Percentiles rank a stretch among this genome's conserved stretches.
These are phyloP conservation scores for Canavalia gladiata DNA, from an alignment of 306 rosid genomes.

Conservation along the genomic window DNA sequence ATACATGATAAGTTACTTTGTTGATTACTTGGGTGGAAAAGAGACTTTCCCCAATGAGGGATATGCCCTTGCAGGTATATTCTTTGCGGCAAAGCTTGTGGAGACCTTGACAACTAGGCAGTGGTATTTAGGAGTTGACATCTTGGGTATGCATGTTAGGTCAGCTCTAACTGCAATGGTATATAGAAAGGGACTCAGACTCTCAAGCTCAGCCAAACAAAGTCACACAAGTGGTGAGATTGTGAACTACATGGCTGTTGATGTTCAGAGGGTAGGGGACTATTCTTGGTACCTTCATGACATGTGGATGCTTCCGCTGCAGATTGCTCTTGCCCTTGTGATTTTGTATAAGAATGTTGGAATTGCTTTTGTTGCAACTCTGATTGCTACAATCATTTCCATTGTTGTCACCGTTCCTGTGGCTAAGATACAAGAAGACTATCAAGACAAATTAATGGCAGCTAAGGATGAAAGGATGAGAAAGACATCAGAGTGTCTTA, in stretches of 20 bases:
- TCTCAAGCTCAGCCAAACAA: constrained; percentile 84
- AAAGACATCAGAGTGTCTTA: constrained; percentile 82
- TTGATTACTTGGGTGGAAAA: constrained; percentile 82
- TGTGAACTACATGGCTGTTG: constrained; percentile 91
- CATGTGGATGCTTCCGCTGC: constrained; percentile 94
- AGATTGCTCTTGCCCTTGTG: constrained; percentile 79
- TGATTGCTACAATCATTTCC: constrained; percentile 84
- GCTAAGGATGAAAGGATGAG: constrained; percentile 97
- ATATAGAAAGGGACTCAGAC: constrained; percentile 79
- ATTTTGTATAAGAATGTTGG: constrained; percentile 91
- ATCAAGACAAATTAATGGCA: constrained; percentile 85
- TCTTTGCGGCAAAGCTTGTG: constrained; percentile 81
- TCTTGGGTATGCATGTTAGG: constrained; percentile 91
- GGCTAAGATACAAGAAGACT: constrained; percentile 81
- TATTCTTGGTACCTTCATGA: constrained; percentile 94
- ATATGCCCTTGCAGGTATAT: constrained; percentile 76
- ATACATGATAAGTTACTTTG: constrained; percentile 86
- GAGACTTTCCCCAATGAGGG: constrained; percentile 80
- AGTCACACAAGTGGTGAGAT: constrained; percentile 93
- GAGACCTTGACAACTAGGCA: constrained; percentile 88
- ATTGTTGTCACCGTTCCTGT: constrained; percentile 80
- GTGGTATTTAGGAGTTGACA: constrained; percentile 93
- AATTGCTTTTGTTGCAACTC: constrained; percentile 79
- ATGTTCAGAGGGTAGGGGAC: constrained; percentile 90
- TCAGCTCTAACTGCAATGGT: constrained; percentile 93